A percentile compares a stretch with the other conserved stretches of the same genome.
Conservation (phyloP, 1,284 basidiomycete genomes). For the Sporisorium sorghi region DNA sequence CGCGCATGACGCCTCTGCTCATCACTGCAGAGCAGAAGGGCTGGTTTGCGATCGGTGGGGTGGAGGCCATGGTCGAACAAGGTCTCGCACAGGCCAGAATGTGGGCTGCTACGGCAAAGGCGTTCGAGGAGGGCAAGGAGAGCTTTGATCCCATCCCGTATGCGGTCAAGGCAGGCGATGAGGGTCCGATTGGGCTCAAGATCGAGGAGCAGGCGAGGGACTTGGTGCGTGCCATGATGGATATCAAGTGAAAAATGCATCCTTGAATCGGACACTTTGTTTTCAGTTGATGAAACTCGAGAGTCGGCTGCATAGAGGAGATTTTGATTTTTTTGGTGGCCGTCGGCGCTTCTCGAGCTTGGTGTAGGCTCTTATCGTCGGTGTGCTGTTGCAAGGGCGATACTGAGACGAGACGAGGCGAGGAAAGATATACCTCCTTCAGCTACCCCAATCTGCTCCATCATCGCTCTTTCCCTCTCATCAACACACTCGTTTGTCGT, state of each 20-base stretch:
- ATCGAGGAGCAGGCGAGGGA: constrained; percentile 45
- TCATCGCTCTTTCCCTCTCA: not conserved
- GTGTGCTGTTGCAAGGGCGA: no score
- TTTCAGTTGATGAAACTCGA: no score
- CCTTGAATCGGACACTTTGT: not conserved
- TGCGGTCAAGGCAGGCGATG: constrained; percentile 43
- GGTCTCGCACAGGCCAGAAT: constrained; percentile 68
- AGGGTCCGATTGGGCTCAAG: constrained; percentile 43
- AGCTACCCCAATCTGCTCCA: no score
- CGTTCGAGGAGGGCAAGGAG: constrained; percentile 28
- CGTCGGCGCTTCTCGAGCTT: no score
- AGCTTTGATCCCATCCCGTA: constrained; percentile 42
- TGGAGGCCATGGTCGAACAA: constrained; percentile 70
- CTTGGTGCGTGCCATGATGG: constrained; percentile 36
- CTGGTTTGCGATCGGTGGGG: constrained; percentile 64
- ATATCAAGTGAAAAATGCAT: constrained; percentile 22
- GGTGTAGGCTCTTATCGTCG: no score
- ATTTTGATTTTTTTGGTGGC: no score
- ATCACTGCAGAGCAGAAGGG: constrained; percentile 50
- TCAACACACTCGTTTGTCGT: no score
- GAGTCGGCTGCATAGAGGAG: no score
- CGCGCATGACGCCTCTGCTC: constrained; percentile 66
- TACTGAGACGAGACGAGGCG: no score
- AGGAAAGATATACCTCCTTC: no score
- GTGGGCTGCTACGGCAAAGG: constrained; percentile 55